These are phyloP conservation scores for Pseudomassariella vexata DNA, from an alignment of 2,329 filamentous ascomycete species.

Conservation along the genomic window DNA sequence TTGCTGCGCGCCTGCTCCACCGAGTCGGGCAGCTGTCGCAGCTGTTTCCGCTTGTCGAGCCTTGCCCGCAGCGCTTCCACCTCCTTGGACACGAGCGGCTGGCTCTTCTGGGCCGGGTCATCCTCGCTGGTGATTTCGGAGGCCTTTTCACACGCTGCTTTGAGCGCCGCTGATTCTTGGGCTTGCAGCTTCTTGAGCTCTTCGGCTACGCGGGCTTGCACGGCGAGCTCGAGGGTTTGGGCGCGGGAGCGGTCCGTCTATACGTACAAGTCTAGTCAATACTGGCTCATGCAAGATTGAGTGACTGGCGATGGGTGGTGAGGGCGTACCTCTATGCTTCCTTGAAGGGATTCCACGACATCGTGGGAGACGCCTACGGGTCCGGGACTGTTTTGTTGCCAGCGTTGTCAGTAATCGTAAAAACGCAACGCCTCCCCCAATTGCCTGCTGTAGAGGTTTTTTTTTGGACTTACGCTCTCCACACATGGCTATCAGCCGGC, in stretches of 20 bases:
- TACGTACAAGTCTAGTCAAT: conserved; percentile 1
- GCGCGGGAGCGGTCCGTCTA: conserved; percentile 86
- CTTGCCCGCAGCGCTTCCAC: conserved; percentile 52
- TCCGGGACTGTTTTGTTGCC: conserved; percentile 29
- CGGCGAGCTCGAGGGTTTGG: conserved; percentile 76
- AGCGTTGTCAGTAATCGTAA: conserved; percentile 7
- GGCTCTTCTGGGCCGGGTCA: conserved; percentile 21
- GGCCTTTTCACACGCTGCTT: conserved; percentile 58
- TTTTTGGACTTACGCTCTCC: conserved; percentile 47
- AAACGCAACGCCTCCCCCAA: too few species aligned
- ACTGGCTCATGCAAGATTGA: too few species aligned
- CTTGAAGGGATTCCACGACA: conserved; percentile 76
- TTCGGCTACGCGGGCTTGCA: conserved; percentile 78
- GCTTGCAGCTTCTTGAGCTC: conserved; percentile 78
- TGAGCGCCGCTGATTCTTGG: conserved; percentile 63
- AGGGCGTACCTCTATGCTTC: conserved; percentile 70
- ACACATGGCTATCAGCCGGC: conserved; percentile 39
- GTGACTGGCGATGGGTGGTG: neutral
- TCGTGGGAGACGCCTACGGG: conserved; percentile 65
- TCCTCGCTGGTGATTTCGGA: conserved; percentile 25
- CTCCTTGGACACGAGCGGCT: conserved; percentile 52
- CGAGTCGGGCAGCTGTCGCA: conserved; percentile 62
- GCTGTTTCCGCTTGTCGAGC: conserved; percentile 57
- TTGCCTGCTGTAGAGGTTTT: neutral
- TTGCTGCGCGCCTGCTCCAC: conserved; percentile 71